These are phyloP conservation scores for Hyphodiscus hymeniophilus DNA, from an alignment of 495 filamentous ascomycete genomes.

Conservation along the genomic window DNA sequence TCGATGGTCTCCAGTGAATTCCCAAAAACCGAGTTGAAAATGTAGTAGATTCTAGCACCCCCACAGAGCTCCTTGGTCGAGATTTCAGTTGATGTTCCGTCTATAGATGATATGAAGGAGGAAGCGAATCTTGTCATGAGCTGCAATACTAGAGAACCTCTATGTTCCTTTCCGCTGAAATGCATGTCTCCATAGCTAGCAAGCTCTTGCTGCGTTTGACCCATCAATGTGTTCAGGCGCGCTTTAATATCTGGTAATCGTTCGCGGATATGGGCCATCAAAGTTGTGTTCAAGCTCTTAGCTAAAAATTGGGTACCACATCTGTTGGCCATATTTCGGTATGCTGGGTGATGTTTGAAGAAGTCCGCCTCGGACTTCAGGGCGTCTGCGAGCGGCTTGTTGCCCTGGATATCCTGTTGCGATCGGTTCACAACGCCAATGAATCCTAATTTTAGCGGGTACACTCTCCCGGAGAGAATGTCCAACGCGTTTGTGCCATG, in stretches of 20 bases:
- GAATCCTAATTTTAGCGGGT: constrained; percentile 94
- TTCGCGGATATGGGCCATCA: constrained; percentile 96
- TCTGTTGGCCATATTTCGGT: constrained; percentile 88
- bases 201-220: constrained; percentile 96
- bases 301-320: constrained; percentile 95
- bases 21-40: constrained; percentile 99
- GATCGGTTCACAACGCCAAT: constrained; percentile 98
- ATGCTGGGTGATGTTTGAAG: constrained; percentile 94
- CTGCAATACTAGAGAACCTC: constrained; percentile 89
- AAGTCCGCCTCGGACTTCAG: constrained; percentile 88
- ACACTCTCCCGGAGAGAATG: constrained; percentile 91
- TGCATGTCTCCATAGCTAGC: constrained; percentile 98
- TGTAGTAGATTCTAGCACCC: constrained; percentile 96
- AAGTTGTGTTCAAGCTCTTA: constrained; percentile 86
- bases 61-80: constrained; percentile 98
- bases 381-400: constrained; percentile 84
- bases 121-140: constrained; percentile 98
- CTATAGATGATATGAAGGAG: constrained; percentile 97
- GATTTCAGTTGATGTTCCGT: constrained; percentile 96
- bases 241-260: constrained; percentile 97
- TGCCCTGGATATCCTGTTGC: constrained; percentile 95
- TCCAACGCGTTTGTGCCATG: constrained; percentile 98
- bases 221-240: constrained; percentile 94
- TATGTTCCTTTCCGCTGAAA: constrained; percentile 95
- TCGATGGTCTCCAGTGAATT: constrained; percentile 95